phyloP scores from a whole-genome alignment of 495 filamentous ascomycete species.

The Lasiosphaeris hirsuta region DNA sequence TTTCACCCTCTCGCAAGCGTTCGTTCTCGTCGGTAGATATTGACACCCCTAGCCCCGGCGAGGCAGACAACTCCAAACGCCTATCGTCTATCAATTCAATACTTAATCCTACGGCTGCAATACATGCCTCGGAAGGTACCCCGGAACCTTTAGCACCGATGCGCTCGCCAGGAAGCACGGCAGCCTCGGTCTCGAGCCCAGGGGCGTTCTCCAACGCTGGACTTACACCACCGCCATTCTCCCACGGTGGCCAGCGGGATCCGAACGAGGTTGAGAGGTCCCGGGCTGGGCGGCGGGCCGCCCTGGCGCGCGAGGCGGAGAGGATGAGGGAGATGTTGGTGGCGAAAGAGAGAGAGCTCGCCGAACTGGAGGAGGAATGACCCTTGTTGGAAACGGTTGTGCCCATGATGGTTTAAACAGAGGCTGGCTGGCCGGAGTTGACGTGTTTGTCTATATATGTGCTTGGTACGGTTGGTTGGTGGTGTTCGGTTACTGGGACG shows the following conservation, averaged over 20 bases:
- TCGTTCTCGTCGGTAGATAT: conserved; percentile 58
- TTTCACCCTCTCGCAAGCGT: conserved; percentile 59
- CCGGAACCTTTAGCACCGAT: conserved; percentile 27
- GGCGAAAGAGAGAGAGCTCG: conserved; percentile 75
- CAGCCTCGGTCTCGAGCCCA: conserved; percentile 34
- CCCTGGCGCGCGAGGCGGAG: conserved; percentile 71
- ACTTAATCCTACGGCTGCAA: conserved; percentile 56
- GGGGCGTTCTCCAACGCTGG: conserved; percentile 27
- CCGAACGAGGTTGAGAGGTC: conserved; percentile 50
- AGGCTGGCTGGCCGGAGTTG: too few species aligned
- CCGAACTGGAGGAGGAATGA: conserved; percentile 49
- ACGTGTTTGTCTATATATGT: neutral
- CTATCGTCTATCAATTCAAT: conserved; percentile 79
- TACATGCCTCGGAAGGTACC: conserved; percentile 20
- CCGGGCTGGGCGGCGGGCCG: conserved; percentile 61
- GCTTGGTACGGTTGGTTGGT: neutral
- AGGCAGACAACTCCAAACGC: conserved; percentile 48
- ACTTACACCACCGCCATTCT: conserved; percentile 28
- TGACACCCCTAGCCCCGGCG: conserved; percentile 31
- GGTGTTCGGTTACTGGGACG: neutral
- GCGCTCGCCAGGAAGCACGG: conserved; percentile 35
- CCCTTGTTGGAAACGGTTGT: neutral
- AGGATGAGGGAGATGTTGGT: conserved; percentile 70
- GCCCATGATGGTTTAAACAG: neutral
- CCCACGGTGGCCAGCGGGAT: conserved; percentile 34